Evolutionary conservation across 2,329 filamentous ascomycete species (phyloP).

Genomic region (Xylariaceae sp.): DNA sequence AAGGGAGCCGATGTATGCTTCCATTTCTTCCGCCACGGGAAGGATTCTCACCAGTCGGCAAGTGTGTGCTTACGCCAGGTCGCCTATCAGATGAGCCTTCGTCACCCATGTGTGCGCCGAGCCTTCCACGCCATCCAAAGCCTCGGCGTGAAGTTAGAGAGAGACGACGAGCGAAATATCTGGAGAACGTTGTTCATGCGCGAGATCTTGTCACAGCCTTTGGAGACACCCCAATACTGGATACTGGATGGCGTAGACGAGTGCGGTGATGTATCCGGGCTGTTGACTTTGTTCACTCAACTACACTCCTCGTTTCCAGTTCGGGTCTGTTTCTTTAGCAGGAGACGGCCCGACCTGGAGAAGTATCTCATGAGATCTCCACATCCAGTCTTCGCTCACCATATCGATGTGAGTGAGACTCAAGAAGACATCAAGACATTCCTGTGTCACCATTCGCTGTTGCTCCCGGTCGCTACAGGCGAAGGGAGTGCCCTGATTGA

Average conservation of each 20-base stretch:
- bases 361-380: background rate
- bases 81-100: background rate
- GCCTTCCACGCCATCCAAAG: background rate
- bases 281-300: constrained; percentile 1
- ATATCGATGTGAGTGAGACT: background rate
- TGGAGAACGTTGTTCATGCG: constrained; percentile 2
- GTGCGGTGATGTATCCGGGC: constrained; percentile 2
- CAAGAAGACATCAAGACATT: constrained; percentile 1
- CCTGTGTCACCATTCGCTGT: background rate
- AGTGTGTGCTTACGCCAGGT: background rate
- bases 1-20: constrained; percentile 1
- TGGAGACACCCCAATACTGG: constrained; percentile 1
- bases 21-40: constrained; percentile 1
- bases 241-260: constrained; percentile 9
- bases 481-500: constrained; percentile 1
- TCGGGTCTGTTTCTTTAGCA: constrained; percentile 2
- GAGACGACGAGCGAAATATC: background rate
- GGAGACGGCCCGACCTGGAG: constrained; percentile 2
- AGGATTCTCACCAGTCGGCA: background rate
- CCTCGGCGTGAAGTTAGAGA: background rate
- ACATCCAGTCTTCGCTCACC: background rate
- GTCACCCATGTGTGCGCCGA: background rate
- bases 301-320: constrained; percentile 4
- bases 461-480: background rate
- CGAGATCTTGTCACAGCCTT: background rate